Percentiles rank a stretch among this genome's conserved stretches.
Conservation (phyloP, 257 asterid genomes). For the Ilex aquifolium region DNA sequence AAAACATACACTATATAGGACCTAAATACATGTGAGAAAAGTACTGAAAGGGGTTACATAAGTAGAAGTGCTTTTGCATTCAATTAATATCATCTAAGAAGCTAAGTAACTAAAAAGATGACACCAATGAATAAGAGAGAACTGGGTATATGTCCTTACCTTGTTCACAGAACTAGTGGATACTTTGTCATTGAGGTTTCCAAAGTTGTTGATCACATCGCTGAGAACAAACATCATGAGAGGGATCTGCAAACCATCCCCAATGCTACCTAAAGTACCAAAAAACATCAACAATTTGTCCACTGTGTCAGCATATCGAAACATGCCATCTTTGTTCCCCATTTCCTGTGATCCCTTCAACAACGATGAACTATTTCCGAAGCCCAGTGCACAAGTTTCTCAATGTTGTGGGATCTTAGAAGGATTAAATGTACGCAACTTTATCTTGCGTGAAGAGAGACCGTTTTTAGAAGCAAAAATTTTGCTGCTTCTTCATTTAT, state of each 20-base stretch:
- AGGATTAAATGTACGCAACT: no score
- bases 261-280: slow-evolving; percentile 76
- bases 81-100: no score
- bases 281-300: slow-evolving; percentile 64
- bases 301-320: slow-evolving; percentile 57
- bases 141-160: slow-evolving; percentile 25
- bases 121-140: neutral
- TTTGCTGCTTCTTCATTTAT: no score
- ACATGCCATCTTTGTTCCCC: slow-evolving; percentile 34
- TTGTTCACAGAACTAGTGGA: slow-evolving; percentile 35
- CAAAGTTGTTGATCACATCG: slow-evolving; percentile 59
- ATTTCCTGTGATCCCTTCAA: no score
- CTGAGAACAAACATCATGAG: slow-evolving; percentile 76
- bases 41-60: neutral
- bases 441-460: no score
- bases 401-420: no score
- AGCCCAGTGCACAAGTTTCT: no score
- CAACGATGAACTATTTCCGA: no score
- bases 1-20: no score
- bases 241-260: slow-evolving; percentile 84
- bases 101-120: no score
- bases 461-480: no score
- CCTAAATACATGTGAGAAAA: neutral
- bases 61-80: no score
- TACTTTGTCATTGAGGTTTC: slow-evolving; percentile 22